These are phyloP conservation scores for Pythium aquatile DNA, from an alignment of 352 stramenopile genomes.

Conservation along the genomic window DNA sequence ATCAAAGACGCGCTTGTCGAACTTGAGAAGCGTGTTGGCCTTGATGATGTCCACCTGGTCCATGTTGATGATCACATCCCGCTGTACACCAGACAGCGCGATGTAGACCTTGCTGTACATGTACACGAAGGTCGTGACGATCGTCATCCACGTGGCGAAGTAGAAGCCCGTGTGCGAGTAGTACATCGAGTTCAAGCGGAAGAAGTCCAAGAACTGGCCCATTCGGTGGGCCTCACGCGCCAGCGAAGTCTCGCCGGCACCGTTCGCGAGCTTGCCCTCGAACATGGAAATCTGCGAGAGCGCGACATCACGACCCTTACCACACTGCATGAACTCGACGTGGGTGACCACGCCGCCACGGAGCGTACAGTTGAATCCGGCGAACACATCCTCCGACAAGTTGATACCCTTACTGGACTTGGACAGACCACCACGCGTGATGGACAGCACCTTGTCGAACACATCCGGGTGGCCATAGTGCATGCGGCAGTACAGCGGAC, in stretches of 20 bases:
- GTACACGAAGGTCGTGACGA: slow-evolving; percentile 86
- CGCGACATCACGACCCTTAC: slow-evolving; percentile 82
- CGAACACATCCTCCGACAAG: slow-evolving; percentile 85
- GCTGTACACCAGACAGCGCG: slow-evolving; percentile 65
- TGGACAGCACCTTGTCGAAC: slow-evolving; percentile 77
- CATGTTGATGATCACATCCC: slow-evolving; percentile 73
- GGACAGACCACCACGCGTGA: slow-evolving; percentile 73
- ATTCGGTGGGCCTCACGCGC: slow-evolving; percentile 80
- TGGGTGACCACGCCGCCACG: slow-evolving; percentile 77
- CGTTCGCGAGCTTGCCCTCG: slow-evolving; percentile 83
- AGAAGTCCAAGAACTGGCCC: slow-evolving; percentile 86
- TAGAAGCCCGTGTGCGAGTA: slow-evolving; percentile 88
- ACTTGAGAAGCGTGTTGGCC: slow-evolving; percentile 47
- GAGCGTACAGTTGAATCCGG: slow-evolving; percentile 77
- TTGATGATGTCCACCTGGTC: slow-evolving; percentile 69
- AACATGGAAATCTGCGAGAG: slow-evolving; percentile 88
- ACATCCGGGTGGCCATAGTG: slow-evolving; percentile 85
- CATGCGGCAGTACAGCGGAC: slow-evolving; percentile 76
- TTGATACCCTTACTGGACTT: slow-evolving; percentile 86
- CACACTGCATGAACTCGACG: slow-evolving; percentile 87
- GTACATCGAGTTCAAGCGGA: slow-evolving; percentile 86
- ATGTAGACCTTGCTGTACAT: slow-evolving; percentile 88
- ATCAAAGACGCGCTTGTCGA: slow-evolving; percentile 60
- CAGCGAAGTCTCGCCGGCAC: slow-evolving; percentile 74
- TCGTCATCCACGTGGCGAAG: slow-evolving; percentile 86